Evolutionary conservation across 129 eudicot species (phyloP), one percentile per base, ranked within the genome.

Genomic region (Erigeron canadensis): DNA sequence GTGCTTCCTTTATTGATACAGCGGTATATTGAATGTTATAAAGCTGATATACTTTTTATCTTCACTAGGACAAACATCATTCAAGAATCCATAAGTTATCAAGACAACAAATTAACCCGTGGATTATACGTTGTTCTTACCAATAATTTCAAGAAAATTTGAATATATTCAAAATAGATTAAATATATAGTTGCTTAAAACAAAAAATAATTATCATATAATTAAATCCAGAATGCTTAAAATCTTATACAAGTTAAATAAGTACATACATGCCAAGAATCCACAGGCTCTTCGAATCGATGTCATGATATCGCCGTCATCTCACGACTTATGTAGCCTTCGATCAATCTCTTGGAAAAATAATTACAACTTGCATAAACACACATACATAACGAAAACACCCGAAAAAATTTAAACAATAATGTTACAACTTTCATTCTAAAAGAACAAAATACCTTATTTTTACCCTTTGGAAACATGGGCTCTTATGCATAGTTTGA

Each of bases 311-410:
- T 23, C 34, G 2, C 2, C 66, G 81, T 53, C 57, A n/a, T 28
- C 50, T 22, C 13, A 70, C 72, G 77, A 77, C 81, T 63, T 77
- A 77, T 77, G 81, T 70, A 63, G 66, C 72, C 66, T 77, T 63
- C 56, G 22, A 22, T 63, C 56, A 41, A 22, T 69, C 37, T 63
- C 72, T 71, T 77, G 4, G 53, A 40, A 63, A n/a, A 77, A 53
- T 77, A 77, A 71, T 77, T 77, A 77, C 81, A 71, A 53, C 41
- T 77, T 70, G 77, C 81, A 77, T 28, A 77, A 77, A 71, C 81
- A 77, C 81, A 77, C 81, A 71, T 37, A 51, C n/a, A 10, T 60
- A 70, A 77, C 43, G 53, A 51, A 51, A 71, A 77, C 81, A 77
- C 69, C 50, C 67, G n/a, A 19, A 39, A 63, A 51, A 70, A 77